These are phyloP conservation scores for Globisporangium recalcitrans DNA, from an alignment of 352 stramenopile genomes.

Conservation along the genomic window DNA sequence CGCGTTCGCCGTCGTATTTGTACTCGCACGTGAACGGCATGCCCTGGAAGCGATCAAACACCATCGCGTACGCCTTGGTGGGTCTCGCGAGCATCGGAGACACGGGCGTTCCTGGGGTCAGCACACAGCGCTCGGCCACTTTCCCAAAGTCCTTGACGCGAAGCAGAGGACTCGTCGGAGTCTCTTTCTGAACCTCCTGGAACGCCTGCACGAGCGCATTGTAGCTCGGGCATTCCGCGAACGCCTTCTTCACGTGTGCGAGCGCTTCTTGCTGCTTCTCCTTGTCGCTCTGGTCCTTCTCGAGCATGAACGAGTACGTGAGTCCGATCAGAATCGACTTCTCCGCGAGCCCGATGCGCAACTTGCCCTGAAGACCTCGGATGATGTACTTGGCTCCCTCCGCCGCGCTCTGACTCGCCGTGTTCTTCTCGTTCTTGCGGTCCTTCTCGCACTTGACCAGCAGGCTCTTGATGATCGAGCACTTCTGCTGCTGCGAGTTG, in stretches of 20 bases:
- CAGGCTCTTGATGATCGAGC: constrained; percentile 95
- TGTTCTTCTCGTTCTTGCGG: constrained; percentile 47
- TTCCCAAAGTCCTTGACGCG: constrained; percentile 50
- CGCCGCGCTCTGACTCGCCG: constrained; percentile 35
- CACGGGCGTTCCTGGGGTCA: constrained; percentile 96
- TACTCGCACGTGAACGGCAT: constrained; percentile 98
- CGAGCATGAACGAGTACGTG: constrained; percentile 93
- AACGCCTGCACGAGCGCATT: constrained; percentile 93
- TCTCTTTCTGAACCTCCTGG: constrained; percentile 41
- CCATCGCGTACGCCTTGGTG: constrained; percentile 94
- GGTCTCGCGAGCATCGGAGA: constrained; percentile 99
- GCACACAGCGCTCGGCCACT: constrained; percentile 76
- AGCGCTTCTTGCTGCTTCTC: constrained; percentile 87
- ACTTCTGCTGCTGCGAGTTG: constrained; percentile 96
- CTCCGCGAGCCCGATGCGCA: constrained; percentile 96
- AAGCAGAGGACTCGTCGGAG: constrained; percentile 35
- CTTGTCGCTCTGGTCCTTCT: constrained; percentile 78
- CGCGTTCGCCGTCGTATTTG: constrained; percentile 99
- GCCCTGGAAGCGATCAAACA: constrained; percentile 95
- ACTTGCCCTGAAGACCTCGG: constrained; percentile 96
- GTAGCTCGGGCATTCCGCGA: constrained; percentile 96
- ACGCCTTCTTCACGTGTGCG: constrained; percentile 96
- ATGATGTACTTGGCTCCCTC: constrained; percentile 97
- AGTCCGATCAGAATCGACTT: constrained; percentile 97
- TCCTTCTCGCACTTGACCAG: constrained; percentile 91